phyloP scores from a whole-genome alignment of 1,284 basidiomycete genomes.

The Sanghuangporus sanghuang region DNA sequence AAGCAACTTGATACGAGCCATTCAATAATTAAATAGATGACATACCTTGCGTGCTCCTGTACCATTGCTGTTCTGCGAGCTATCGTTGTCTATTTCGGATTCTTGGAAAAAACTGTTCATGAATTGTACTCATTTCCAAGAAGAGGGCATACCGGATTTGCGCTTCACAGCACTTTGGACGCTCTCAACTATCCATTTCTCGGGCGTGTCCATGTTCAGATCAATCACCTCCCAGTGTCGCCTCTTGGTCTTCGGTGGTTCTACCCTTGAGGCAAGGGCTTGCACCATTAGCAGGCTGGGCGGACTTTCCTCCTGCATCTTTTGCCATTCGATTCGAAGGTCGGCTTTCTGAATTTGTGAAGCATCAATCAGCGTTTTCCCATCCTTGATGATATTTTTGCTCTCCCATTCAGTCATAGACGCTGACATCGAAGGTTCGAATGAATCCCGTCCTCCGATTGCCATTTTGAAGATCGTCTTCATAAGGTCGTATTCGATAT shows the following conservation, averaged over 20 bases:
- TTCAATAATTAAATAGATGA: too few relatives aligned
- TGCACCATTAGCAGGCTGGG: not conserved
- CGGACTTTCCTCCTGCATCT: not conserved
- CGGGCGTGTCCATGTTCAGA: not conserved
- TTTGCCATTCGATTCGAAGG: not conserved
- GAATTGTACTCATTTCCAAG: not conserved
- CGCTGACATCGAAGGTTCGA: not conserved
- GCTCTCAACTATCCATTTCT: not conserved
- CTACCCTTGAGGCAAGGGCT: not conserved
- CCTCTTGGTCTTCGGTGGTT: not conserved
- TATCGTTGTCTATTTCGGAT: too few relatives aligned
- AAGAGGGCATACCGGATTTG: not conserved
- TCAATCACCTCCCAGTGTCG: not conserved
- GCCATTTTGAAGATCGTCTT: not conserved
- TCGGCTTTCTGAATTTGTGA: not conserved
- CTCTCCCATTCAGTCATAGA: not conserved
- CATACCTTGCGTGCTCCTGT: too few relatives aligned
- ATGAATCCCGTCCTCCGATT: not conserved
- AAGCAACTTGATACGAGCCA: not conserved
- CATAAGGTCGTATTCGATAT: not conserved
- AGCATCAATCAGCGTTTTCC: not conserved
- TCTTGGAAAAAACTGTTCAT: too few relatives aligned
- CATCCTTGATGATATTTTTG: not conserved
- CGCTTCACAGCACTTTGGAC: not conserved
- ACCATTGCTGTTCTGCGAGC: too few relatives aligned